Conservation (phyloP, 2,329 filamentous ascomycete species). For the Mycocentrospora acerina region DNA sequence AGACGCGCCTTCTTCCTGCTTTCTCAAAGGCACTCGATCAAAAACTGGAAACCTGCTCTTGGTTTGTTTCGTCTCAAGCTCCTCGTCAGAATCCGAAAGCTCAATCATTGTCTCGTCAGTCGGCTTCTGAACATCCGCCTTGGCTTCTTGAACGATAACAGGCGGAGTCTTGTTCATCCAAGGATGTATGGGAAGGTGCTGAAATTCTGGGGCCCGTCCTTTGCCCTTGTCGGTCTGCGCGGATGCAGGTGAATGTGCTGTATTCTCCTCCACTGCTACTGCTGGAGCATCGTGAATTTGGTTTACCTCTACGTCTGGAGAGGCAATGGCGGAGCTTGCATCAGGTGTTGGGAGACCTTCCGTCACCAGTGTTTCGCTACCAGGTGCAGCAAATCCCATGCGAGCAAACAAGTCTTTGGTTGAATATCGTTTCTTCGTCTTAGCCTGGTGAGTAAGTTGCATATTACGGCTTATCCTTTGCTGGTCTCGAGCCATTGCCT, state of each 20-base stretch:
- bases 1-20: constrained; percentile 63
- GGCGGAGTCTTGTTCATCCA: constrained; percentile 15
- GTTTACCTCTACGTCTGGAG: constrained; percentile 62
- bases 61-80: constrained; percentile 62
- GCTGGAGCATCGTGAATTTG: constrained; percentile 41
- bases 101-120: constrained; percentile 25
- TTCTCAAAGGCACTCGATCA: constrained; percentile 65
- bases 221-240: constrained; percentile 60
- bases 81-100: constrained; percentile 58
- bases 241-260: constrained; percentile 9
- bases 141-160: constrained; percentile 16
- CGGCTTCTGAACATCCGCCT: constrained; percentile 7
- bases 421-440: constrained; percentile 83
- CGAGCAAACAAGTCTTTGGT: constrained; percentile 79
- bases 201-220: constrained; percentile 53
- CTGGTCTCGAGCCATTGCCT: constrained; percentile 94
- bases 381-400: constrained; percentile 69
- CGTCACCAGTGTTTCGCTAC: constrained; percentile 9
- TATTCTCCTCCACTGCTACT: constrained; percentile 1
- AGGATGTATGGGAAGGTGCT: constrained; percentile 34
- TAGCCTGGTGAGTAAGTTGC: constrained; percentile 86
- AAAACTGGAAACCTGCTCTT: constrained; percentile 57
- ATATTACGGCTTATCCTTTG: constrained; percentile 87
- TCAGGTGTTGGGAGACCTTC: constrained; percentile 27
- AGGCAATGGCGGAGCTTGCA: constrained; percentile 51